These are phyloP conservation scores for Metschnikowia drakensbergensis DNA, from an alignment of 805 yeast genomes.

Conservation along the genomic window DNA sequence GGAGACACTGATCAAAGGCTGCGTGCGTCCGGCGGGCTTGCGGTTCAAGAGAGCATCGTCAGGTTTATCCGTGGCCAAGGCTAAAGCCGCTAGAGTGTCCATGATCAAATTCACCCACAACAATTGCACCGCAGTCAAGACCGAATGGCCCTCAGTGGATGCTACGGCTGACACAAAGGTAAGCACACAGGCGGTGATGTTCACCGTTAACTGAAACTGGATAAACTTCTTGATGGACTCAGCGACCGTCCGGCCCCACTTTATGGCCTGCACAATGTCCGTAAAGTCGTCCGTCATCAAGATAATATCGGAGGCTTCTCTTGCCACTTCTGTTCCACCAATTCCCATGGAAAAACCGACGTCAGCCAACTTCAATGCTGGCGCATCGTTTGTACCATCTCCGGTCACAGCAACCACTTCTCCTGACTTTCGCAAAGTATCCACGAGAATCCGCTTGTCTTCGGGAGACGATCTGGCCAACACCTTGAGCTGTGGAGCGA, in stretches of 20 bases:
- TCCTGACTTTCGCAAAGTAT: slow-evolving; percentile 69
- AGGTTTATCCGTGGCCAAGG: slow-evolving; percentile 96
- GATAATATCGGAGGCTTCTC: slow-evolving; percentile 93
- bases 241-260: slow-evolving; percentile 98
- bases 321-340: slow-evolving; percentile 96
- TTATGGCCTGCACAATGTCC: slow-evolving; percentile 92
- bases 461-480: slow-evolving; percentile 95
- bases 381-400: slow-evolving; percentile 99
- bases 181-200: slow-evolving; percentile 90
- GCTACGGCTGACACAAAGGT: slow-evolving; percentile 94
- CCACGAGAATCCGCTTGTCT: slow-evolving; percentile 85
- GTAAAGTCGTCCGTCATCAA: slow-evolving; percentile 92
- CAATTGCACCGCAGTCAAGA: slow-evolving; percentile 93
- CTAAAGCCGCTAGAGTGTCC: slow-evolving; percentile 98
- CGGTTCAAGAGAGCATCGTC: slow-evolving; percentile 73
- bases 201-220: slow-evolving; percentile 95
- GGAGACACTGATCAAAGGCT: slow-evolving; percentile 77
- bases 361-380: slow-evolving; percentile 93
- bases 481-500: slow-evolving; percentile 76
- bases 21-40: slow-evolving; percentile 77
- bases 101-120: slow-evolving; percentile 96
- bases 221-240: slow-evolving; percentile 91
- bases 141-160: slow-evolving; percentile 73
- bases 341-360: slow-evolving; percentile 99
- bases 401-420: slow-evolving; percentile 99